These are phyloP conservation scores for Protostelium mycophagum DNA, from an alignment of 78 protist genomes.

Conservation along the genomic window DNA sequence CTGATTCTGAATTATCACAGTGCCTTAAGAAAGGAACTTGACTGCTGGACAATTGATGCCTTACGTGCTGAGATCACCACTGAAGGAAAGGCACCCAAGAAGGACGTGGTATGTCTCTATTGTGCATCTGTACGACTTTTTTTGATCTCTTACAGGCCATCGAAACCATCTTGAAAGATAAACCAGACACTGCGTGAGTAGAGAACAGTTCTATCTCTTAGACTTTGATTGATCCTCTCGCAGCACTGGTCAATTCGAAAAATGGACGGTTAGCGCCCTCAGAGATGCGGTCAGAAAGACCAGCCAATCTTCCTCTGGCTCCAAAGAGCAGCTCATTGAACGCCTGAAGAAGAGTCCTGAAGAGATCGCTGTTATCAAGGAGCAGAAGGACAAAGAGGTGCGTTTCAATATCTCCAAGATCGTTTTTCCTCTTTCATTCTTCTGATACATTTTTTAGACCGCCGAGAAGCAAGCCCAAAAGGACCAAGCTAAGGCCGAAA, in stretches of 20 bases:
- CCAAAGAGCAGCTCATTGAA: neutral
- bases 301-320: neutral
- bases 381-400: neutral
- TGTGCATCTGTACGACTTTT: neutral
- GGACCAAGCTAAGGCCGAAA: too few relatives aligned
- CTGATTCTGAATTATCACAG: neutral
- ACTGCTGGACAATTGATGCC: neutral
- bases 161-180: neutral
- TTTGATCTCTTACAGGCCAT: neutral
- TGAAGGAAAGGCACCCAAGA: neutral
- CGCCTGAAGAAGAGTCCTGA: neutral
- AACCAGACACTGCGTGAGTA: neutral
- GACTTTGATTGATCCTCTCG: neutral
- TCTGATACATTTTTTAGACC: too few relatives aligned
- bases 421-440: too few relatives aligned
- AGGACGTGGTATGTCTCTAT: neutral
- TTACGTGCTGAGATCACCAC: neutral
- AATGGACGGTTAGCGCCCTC: neutral
- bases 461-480: too few relatives aligned
- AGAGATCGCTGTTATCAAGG: neutral
- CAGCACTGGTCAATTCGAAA: neutral
- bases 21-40: neutral
- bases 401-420: too few relatives aligned
- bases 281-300: neutral
- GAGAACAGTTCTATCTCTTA: neutral